A percentile compares a stretch with the other conserved stretches of the same genome.
phyloP scores from a whole-genome alignment of 345 rosid species.

The Eucalyptus regnans region DNA sequence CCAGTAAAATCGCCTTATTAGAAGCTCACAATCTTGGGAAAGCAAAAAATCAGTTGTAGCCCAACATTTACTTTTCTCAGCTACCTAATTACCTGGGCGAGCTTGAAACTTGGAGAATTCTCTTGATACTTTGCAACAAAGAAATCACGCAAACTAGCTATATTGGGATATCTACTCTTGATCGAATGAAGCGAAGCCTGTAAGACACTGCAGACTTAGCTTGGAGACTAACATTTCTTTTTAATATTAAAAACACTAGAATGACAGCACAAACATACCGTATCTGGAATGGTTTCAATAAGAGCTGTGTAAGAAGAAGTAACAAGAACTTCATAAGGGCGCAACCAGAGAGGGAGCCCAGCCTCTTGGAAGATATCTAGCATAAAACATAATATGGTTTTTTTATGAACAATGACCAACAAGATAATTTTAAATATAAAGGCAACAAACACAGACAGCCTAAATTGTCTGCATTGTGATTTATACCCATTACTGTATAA shows the following conservation, averaged over 20 bases:
- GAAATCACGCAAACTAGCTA: slow-evolving; percentile 82
- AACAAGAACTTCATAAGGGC: slow-evolving; percentile 91
- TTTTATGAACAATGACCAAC: not conserved
- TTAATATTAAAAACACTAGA: not conserved
- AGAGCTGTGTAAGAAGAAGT: slow-evolving; percentile 99
- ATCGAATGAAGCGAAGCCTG: slow-evolving; percentile 98
- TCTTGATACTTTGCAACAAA: slow-evolving; percentile 85
- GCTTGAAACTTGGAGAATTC: slow-evolving; percentile 81
- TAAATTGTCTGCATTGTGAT: not conserved
- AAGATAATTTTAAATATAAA: not conserved
- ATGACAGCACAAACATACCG: slow-evolving; percentile 33
- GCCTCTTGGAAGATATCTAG: slow-evolving; percentile 99
- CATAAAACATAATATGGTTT: not conserved
- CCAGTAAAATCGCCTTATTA: not conserved
- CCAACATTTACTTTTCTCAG: not conserved
- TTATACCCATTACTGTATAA: not conserved
- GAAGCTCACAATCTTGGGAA: not conserved
- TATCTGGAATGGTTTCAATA: slow-evolving; percentile 96
- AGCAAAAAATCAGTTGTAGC: not conserved
- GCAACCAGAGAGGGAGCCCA: slow-evolving; percentile 98
- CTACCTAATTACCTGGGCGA: slow-evolving; percentile 68
- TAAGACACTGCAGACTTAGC: slow-evolving; percentile 4
- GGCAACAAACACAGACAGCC: not conserved
- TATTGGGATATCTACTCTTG: slow-evolving; percentile 87
- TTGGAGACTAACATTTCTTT: not conserved